Base-by-base conservation (phyloP, 495 filamentous ascomycete genomes). In the Aspergillus bertholletiae region DNA sequence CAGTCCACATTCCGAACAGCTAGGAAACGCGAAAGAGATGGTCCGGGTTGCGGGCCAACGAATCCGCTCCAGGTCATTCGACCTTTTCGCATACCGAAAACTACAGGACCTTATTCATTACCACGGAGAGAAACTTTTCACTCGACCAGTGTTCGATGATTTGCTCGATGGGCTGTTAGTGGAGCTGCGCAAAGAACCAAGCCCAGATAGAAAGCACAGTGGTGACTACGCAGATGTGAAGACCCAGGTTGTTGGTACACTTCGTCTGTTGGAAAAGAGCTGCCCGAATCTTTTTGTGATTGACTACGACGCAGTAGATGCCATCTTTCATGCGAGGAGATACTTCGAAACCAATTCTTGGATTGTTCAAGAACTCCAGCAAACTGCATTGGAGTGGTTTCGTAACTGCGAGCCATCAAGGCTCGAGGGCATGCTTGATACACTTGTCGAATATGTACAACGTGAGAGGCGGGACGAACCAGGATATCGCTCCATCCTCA, bases 31-130 rank as follows among this genome's bases (percentile, higher is more conserved):
- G 0, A 65, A 71, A 30, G 74, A 80, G 34, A 75, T 95, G 27
- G 80, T 97, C 2, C 79, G 82, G 34, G 94, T 88, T 58, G 90
- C 88, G 46, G 89, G 95, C 57, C 74, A 80, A 20, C 86, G 88
- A 27, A 83, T 96, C 49, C 82, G 80, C 30, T 80, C 82, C 9
- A 79, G 82, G 56, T 82, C 81, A 7, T 80, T 96, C 32, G 92
- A 96, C 62, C 88, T 90, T 5, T 88, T 91, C 58, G 90, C 88
- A 49, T 96, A 96, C 72, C 85, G 92, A 77, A 41, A 53, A 24
- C 24, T 44, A 8, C 67, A 46, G 63, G 74, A 53, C 49, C 80
- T 35, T 15, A n/a, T 37, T n/a, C 8, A n/a, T 6, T n/a, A 2
- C 13, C 34, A 37, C 6, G 34, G 13, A 12, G 34, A 3, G 7